A percentile compares a stretch with the other conserved stretches of the same genome.
Evolutionary conservation across 2,329 filamentous ascomycete species (phyloP).

Genomic region (Pseudogymnoascus sp.): DNA sequence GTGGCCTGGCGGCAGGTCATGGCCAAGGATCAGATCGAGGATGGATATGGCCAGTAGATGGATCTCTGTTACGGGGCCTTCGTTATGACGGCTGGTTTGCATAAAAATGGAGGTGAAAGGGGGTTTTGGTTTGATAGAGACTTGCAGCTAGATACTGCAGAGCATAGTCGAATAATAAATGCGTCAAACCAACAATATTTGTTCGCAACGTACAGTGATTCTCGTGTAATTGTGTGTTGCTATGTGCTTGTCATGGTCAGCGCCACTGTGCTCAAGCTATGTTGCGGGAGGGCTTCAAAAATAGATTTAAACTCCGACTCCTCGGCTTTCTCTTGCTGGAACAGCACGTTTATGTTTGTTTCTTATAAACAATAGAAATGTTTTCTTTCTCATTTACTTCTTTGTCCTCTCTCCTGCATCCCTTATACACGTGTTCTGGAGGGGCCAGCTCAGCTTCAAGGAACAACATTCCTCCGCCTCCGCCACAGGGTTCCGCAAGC

Average conservation of each 20-base stretch:
- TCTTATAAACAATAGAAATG: background rate
- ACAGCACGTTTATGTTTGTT: background rate
- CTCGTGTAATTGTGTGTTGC: background rate
- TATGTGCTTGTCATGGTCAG: background rate
- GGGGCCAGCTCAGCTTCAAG: background rate
- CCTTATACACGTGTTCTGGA: background rate
- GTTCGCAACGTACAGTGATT: no score
- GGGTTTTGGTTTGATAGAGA: conserved; percentile 1
- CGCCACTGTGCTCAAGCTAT: background rate
- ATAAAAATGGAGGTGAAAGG: conserved; percentile 6
- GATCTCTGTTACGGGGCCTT: conserved; percentile 1
- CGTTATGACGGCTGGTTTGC: conserved; percentile 6
- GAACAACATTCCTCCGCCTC: background rate
- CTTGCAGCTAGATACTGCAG: conserved; percentile 2
- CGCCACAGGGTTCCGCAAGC: background rate
- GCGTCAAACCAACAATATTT: background rate
- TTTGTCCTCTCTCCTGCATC: background rate
- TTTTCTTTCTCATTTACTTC: background rate
- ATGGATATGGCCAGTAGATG: background rate
- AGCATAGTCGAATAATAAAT: conserved; percentile 5
- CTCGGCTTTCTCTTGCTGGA: background rate
- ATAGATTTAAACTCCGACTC: background rate
- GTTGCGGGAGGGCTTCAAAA: background rate
- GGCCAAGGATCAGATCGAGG: conserved; percentile 4
- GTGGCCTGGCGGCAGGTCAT: conserved; percentile 1